phyloP scores from a whole-genome alignment of 768 basidiomycete species.

The Podaxis sp. region DNA sequence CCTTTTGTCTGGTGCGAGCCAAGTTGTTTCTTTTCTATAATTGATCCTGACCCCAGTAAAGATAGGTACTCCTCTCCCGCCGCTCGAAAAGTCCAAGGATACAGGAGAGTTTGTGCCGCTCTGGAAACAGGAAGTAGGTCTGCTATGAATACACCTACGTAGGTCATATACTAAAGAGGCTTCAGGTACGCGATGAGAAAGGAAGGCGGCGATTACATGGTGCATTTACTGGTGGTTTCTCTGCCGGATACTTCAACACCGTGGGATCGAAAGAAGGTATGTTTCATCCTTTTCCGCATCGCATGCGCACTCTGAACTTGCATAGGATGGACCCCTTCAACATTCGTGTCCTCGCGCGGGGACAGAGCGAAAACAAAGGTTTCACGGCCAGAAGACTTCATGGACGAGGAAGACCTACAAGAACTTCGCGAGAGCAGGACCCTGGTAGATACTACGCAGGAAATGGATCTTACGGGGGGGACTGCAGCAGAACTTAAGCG shows the following conservation, averaged over 20 bases:
- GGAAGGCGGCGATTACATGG: constrained; percentile 93
- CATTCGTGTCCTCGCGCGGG: constrained; percentile 85
- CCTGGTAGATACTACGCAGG: constrained; percentile 77
- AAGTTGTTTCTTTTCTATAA: not conserved
- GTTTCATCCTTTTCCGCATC: constrained; percentile 16
- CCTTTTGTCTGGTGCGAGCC: constrained; percentile 73
- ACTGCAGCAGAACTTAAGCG: constrained; percentile 45
- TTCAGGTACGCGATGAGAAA: constrained; percentile 88
- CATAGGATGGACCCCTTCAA: constrained; percentile 93
- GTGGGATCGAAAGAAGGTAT: constrained; percentile 95
- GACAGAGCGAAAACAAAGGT: constrained; percentile 68
- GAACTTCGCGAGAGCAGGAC: constrained; percentile 73
- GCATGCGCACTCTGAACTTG: not conserved
- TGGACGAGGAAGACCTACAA: constrained; percentile 97
- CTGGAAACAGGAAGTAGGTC: constrained; percentile 93
- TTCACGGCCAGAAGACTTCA: constrained; percentile 86
- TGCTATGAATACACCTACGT: constrained; percentile 13
- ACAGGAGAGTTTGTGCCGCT: constrained; percentile 92
- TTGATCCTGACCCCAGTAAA: constrained; percentile 30
- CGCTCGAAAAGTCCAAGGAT: constrained; percentile 92
- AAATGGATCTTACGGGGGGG: constrained; percentile 67
- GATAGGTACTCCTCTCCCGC: constrained; percentile 94
- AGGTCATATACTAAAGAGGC: constrained; percentile 17
- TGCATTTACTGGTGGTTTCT: constrained; percentile 98
- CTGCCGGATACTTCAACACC: constrained; percentile 94